Percentiles rank a stretch among this genome's conserved stretches.
Evolutionary conservation across 2,329 filamentous ascomycete genomes (phyloP).

Genomic region (Trichophyton simii): DNA sequence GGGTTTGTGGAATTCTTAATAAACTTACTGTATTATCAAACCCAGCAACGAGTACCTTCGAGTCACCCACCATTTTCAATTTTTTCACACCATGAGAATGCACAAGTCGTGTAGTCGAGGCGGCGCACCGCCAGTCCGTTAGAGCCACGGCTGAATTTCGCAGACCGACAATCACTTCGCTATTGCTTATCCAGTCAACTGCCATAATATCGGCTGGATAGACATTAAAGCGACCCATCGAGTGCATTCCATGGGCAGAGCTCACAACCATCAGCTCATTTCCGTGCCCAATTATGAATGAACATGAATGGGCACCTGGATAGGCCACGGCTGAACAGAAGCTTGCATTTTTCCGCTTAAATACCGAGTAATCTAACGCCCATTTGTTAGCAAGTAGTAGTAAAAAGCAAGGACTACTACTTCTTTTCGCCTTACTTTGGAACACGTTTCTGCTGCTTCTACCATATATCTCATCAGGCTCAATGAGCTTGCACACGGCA

Average conservation of each 20-base stretch:
- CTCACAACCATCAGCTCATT: slow-evolving; percentile 25
- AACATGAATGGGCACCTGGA: slow-evolving; percentile 18
- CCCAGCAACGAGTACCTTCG: slow-evolving; percentile 23
- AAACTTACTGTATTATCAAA: slow-evolving; percentile 8
- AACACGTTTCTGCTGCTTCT: not conserved
- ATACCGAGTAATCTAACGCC: slow-evolving; percentile 5
- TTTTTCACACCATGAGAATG: slow-evolving; percentile 25
- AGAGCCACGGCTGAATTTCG: slow-evolving; percentile 25
- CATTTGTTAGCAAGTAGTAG: not conserved
- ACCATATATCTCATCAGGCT: not conserved
- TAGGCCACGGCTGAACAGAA: slow-evolving; percentile 28
- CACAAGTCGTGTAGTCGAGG: slow-evolving; percentile 21
- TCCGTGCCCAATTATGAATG: slow-evolving; percentile 30
- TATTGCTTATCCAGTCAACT: slow-evolving; percentile 28
- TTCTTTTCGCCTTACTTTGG: not conserved
- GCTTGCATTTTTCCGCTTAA: slow-evolving; percentile 19
- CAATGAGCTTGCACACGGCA: slow-evolving; percentile 5
- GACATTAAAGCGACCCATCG: slow-evolving; percentile 15
- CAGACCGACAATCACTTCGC: slow-evolving; percentile 27
- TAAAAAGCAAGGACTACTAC: not conserved
- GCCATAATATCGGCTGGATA: slow-evolving; percentile 17
- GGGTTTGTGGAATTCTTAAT: not conserved
- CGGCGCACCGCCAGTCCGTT: slow-evolving; percentile 23
- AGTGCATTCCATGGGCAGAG: slow-evolving; percentile 20
- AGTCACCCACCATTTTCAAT: slow-evolving; percentile 25